A percentile compares a stretch with the other conserved stretches of the same genome.
These are phyloP conservation scores for Priceomyces carsonii DNA, from an alignment of 805 yeast genomes.

Conservation along the genomic window DNA sequence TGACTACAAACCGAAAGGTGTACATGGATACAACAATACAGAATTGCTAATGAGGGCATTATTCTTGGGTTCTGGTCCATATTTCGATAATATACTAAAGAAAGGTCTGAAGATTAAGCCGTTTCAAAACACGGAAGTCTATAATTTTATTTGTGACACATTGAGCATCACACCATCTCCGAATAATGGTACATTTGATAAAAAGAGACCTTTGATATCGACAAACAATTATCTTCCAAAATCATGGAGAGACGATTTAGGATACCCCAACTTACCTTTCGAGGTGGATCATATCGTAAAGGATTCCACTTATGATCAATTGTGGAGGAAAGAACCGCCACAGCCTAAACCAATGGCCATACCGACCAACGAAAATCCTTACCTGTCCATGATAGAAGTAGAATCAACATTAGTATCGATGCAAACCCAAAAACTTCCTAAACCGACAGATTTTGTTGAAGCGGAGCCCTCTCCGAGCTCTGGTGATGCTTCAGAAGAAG, in stretches of 20 bases:
- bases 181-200: constrained; percentile 54
- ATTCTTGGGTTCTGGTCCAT: constrained; percentile 82
- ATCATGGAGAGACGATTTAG: constrained; percentile 48
- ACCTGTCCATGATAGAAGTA: constrained; percentile 21
- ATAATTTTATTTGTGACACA: constrained; percentile 71
- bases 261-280: constrained; percentile 54
- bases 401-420: constrained; percentile 20
- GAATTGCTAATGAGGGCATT: constrained; percentile 81
- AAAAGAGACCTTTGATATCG: constrained; percentile 17
- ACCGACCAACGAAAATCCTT: constrained; percentile 21
- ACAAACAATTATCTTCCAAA: constrained; percentile 25
- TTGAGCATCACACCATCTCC: constrained; percentile 49
- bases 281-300: constrained; percentile 44
- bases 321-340: constrained; percentile 25
- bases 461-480: not conserved
- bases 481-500: too few species aligned
- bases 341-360: not conserved
- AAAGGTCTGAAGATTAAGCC: constrained; percentile 49
- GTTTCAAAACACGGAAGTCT: constrained; percentile 71
- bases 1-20: constrained; percentile 67
- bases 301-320: constrained; percentile 53
- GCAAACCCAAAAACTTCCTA: constrained; percentile 19
- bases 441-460: constrained; percentile 25
- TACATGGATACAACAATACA: constrained; percentile 81
- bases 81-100: constrained; percentile 46